Evolutionary conservation across 148 eudicot species (phyloP), one percentile per base, ranked within the genome.

Genomic region (Vaccinium macrocarpon): DNA sequence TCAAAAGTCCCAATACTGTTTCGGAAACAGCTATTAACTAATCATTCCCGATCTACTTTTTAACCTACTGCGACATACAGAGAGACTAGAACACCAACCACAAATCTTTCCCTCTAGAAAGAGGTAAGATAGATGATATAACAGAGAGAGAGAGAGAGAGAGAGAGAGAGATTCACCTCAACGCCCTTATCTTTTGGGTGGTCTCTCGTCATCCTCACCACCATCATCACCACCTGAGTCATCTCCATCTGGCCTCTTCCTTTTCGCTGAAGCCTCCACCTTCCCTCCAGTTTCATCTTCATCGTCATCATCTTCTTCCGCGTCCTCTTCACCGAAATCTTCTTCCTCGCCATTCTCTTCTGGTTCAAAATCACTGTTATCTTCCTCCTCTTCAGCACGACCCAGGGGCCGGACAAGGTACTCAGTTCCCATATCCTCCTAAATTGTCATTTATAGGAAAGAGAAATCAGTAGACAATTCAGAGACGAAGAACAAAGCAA

Each of bases 291-390:
- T 87, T 27, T 88, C 90, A 5, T 88, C 90, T 0, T 90, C 86
- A 3, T 83, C 91, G 46, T 42, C 46, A 42, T 42, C 38, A 35
- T 35, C 38, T 2, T 88, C 91, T 0, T 92, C 92, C 1, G 88
- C 94, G 0, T 87, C 92, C 29, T 92, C 94, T 7, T 88, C 94
- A 2, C 87, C 93, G 2, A 82, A 46, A 5, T 86, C 91, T n/a
- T 91, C 97, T 14, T 88, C 94, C 21, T 84, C 95, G 15, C 94
- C 95, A 79, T 94, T 93, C 89, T 93, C 94, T 16, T 91, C 88
- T 29, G 94, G 98, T 64, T 94, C 98, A 64, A 94, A 94, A 61
- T 94, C 98, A 79, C 95, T 93, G 14, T 92, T 91, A 84, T 94
- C 94, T 84, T 91, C 93, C 89, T 94, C 95, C 57, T 94, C 98